Evolutionary conservation across 106 monocot species (phyloP).

Genomic region (Platanthera zijinensis): DNA sequence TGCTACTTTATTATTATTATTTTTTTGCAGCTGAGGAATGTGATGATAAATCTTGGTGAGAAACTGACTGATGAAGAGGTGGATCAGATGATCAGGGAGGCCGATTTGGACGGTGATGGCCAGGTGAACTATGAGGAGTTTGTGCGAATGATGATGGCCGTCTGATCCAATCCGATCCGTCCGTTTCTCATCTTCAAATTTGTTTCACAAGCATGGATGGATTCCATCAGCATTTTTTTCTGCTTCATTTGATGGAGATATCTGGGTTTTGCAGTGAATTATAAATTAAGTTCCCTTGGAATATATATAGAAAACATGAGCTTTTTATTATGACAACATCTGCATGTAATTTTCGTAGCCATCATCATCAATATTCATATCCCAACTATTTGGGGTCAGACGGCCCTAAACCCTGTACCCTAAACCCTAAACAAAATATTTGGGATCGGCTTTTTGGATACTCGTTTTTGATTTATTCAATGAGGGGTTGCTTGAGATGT

Average conservation of each 20-base stretch:
- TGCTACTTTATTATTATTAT: background rate
- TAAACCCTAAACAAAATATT: too few relatives aligned
- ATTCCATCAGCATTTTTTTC: background rate
- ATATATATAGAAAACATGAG: background rate
- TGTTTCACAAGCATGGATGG: background rate
- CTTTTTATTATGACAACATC: background rate
- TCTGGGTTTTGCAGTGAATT: background rate
- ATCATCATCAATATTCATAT: too few relatives aligned
- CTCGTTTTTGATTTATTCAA: too few relatives aligned
- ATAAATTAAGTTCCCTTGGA: background rate
- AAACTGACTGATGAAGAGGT: slow-evolving; percentile 43
- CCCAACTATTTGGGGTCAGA: too few relatives aligned
- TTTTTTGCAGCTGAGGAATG: slow-evolving; percentile 16
- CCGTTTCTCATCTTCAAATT: slow-evolving; percentile 1
- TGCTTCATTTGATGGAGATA: background rate
- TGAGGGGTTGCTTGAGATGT: too few relatives aligned
- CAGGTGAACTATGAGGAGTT: slow-evolving; percentile 59
- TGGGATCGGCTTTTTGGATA: too few relatives aligned
- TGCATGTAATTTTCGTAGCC: background rate
- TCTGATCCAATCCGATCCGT: background rate
- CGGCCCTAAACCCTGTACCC: too few relatives aligned
- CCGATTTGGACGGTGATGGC: slow-evolving; percentile 49
- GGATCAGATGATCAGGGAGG: slow-evolving; percentile 30
- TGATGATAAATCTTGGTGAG: slow-evolving; percentile 28
- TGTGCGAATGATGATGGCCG: slow-evolving; percentile 43